Evolutionary conservation across 148 eudicot genomes (phyloP), one percentile per base, ranked within the genome.

Genomic region (Mesembryanthemum crystallinum): DNA sequence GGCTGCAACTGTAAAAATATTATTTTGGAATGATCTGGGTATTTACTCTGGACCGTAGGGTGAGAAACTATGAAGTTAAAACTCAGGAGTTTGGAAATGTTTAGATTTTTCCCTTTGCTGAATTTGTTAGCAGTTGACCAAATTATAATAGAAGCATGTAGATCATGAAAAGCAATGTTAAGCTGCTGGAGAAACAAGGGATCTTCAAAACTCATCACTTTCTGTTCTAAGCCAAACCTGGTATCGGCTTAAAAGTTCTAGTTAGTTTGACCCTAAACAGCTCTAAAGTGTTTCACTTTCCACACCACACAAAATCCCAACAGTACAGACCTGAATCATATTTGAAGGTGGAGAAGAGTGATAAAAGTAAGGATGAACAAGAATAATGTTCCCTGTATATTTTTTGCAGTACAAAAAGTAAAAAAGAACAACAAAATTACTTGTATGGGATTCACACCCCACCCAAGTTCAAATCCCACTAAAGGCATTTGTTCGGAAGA

Each of bases 61-160:
- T 61, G 63, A 13, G 30, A 61, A 59, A 13, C 39, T 24, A 17
- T 43, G 43, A 25, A 42, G 12, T 25, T 62, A 37, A 18, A 42
- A 39, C 55, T 42, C 24, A 25, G 45, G 55, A 37, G 28, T n/a
- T 15, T 52, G 11, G 2, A 32, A n/a, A 21, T 65, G 20, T 28
- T 0, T 29, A 47, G 57, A n/a, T n/a, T 17, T 55, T 57, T 25
- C 52, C 14, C 4, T 3, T 49, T 14, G 49, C 45, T 28, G 39
- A 70, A 70, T 14, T 70, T 69, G 13, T 51, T 21, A 70, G 55
- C 73, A 24, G 52, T 27, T 69, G 35, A 24, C 8, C 33, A 8
- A 43, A 23, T 21, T 54, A 21, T 58, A 15, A 12, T 27, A 27
- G 39, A 62, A 27, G 20, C 14, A 47, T 45, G 62, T 49, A 43